Percentiles rank a stretch among this genome's conserved stretches.
phyloP scores from a whole-genome alignment of 345 rosid species.

The Eucalyptus dawsonii region DNA sequence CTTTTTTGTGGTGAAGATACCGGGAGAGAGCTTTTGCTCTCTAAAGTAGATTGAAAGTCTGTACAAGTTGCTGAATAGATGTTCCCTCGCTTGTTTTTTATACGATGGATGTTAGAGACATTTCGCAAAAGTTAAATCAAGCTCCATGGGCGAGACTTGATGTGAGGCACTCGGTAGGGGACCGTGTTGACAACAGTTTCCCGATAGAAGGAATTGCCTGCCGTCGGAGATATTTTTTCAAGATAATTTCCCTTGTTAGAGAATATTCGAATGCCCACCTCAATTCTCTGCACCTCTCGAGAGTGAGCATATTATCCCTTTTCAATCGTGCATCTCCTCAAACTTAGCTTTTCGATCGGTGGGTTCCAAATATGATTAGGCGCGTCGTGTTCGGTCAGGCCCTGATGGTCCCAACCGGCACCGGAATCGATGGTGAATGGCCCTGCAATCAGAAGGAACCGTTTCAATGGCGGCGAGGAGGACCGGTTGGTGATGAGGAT shows the following conservation, averaged over 20 bases:
- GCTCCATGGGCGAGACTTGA: not conserved
- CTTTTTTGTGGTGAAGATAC: not conserved
- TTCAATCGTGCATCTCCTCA: not conserved
- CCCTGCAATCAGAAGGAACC: not conserved
- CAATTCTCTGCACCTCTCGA: not conserved
- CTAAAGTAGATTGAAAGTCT: not conserved
- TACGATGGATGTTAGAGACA: not conserved
- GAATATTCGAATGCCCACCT: not conserved
- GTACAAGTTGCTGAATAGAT: not conserved
- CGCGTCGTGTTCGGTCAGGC: not conserved
- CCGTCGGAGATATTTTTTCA: not conserved
- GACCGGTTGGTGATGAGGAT: not conserved
- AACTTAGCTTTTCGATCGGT: not conserved
- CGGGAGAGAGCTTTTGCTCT: not conserved
- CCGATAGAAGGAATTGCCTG: not conserved
- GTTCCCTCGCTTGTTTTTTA: not conserved
- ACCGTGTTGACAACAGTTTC: not conserved
- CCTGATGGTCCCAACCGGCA: not conserved
- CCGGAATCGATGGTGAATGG: not conserved
- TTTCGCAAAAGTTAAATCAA: not conserved
- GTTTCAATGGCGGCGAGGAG: not conserved
- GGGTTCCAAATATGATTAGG: not conserved
- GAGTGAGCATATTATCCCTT: not conserved
- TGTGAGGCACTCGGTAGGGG: conserved; percentile 1
- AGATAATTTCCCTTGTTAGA: accelerated